Base-by-base conservation (phyloP, 257 asterid genomes). In the Scutellaria galericulata region DNA sequence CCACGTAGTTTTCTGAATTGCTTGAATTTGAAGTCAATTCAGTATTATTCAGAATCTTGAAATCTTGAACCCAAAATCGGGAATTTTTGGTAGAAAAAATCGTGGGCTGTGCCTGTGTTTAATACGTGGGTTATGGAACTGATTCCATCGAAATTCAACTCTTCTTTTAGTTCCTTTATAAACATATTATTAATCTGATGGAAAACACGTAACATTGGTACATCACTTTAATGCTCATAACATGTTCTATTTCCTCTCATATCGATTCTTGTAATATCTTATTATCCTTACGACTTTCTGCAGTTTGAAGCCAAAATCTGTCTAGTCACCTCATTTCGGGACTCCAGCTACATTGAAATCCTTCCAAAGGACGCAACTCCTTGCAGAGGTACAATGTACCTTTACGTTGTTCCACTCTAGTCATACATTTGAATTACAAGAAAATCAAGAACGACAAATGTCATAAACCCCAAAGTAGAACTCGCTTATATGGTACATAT, bases 271-370 rank as follows among this genome's bases (percentile, higher is more conserved):
- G 10, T 73, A 57, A 44, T 37, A 31, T 70, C 57, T 35, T 10
- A 12, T 24, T 55, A 20, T 27, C 56, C 39, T 63, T 14, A 13
- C 52, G 41, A 7, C 7, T 58, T 64, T 51, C 40, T 82, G 81
- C 76, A 94, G 98, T 94, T 88, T 77, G 96, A 78, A 66, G 91
- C 88, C 44, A 93, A 91, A 79, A 89, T 93, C 58, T 91, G 97
- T 74, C 75, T 93, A 70, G 91, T 93, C 57, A 93, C 97, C 58
- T 91, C 98, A n/a, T 93, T 93, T n/a, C 89, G 96, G 12, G 97
- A 93, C 54, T 84, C 86, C 20, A 64, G 88, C 78, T 93, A 88
- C 83, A 88, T 91, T 50, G 98, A 93, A 77, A 93, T 93, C 79
- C 91, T 93, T 73, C 97, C 96, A 5, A 92, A 88, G 78, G 87